phyloP scores from a whole-genome alignment of 768 basidiomycete species.

The Lactarius trivialis region DNA sequence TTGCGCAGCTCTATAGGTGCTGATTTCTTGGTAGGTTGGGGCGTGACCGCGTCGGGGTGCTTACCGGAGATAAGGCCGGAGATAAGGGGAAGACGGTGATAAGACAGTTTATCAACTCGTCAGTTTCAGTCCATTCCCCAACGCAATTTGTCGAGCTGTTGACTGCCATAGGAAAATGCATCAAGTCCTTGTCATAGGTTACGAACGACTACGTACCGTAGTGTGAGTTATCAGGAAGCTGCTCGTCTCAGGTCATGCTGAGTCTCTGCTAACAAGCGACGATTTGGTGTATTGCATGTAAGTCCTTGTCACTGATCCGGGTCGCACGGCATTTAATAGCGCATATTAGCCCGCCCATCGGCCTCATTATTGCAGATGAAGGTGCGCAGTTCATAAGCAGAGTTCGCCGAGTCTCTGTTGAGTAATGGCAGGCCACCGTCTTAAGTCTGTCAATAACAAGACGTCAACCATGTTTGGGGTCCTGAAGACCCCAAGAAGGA shows the following conservation, averaged over 20 bases:
- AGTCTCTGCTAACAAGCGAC: conserved; percentile 31
- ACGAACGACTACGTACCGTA: conserved; percentile 80
- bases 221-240: conserved; percentile 41
- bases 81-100: conserved; percentile 51
- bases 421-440: conserved; percentile 60
- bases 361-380: conserved; percentile 93
- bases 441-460: conserved; percentile 90
- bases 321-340: neutral
- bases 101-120: conserved; percentile 73
- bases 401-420: neutral
- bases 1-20: neutral
- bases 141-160: neutral
- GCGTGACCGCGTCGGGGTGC: conserved; percentile 48
- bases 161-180: conserved; percentile 49
- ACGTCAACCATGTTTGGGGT: conserved; percentile 81
- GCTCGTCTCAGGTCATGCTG: conserved; percentile 1
- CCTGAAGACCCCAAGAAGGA: conserved; percentile 64
- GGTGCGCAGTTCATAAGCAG: conserved; percentile 37
- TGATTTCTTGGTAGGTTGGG: conserved; percentile 38
- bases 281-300: conserved; percentile 62
- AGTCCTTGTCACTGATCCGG: conserved; percentile 24
- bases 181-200: conserved; percentile 90
- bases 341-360: conserved; percentile 71
- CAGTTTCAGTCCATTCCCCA: conserved; percentile 26
- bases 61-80: conserved; percentile 56